Conservation (phyloP, 2,329 filamentous ascomycete genomes). For the Emmonsiellopsis sp. region DNA sequence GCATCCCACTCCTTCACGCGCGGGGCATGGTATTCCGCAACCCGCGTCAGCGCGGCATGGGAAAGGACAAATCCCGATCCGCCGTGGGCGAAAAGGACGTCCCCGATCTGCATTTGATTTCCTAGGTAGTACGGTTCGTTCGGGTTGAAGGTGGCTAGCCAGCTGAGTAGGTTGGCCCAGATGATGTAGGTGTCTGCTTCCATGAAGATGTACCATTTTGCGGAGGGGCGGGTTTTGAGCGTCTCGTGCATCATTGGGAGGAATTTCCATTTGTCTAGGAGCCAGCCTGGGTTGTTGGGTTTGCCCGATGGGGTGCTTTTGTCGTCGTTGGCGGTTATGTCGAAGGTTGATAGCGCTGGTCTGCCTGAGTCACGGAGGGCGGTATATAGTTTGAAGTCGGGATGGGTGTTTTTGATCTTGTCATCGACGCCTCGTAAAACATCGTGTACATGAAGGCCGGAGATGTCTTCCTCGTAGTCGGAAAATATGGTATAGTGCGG, state of each 20-base stretch:
- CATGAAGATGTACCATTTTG: conserved; percentile 51
- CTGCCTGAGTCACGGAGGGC: conserved; percentile 35
- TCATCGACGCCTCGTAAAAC: conserved; percentile 37
- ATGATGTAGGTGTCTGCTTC: conserved; percentile 51
- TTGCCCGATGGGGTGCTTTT: conserved; percentile 31
- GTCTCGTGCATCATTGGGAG: conserved; percentile 46
- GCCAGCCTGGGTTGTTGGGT: conserved; percentile 41
- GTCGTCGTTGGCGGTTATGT: conserved; percentile 15
- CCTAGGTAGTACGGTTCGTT: conserved; percentile 43
- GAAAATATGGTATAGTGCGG: conserved; percentile 50
- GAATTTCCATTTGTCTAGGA: conserved; percentile 51
- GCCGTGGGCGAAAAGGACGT: conserved; percentile 43
- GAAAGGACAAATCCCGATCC: conserved; percentile 47
- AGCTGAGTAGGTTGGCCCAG: conserved; percentile 44
- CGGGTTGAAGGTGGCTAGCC: conserved; percentile 43
- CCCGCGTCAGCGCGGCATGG: conserved; percentile 36
- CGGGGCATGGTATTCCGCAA: conserved; percentile 33
- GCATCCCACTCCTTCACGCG: conserved; percentile 35
- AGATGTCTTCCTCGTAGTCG: conserved; percentile 45
- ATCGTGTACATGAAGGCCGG: conserved; percentile 42
- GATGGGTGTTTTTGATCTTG: conserved; percentile 28
- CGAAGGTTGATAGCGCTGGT: conserved; percentile 28
- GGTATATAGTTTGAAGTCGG: conserved; percentile 45
- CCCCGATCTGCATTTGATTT: conserved; percentile 43
- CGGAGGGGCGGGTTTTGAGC: conserved; percentile 33